These are phyloP conservation scores for Cyclotella kingstonii DNA, from an alignment of 108 stramenopile genomes.

Conservation along the genomic window DNA sequence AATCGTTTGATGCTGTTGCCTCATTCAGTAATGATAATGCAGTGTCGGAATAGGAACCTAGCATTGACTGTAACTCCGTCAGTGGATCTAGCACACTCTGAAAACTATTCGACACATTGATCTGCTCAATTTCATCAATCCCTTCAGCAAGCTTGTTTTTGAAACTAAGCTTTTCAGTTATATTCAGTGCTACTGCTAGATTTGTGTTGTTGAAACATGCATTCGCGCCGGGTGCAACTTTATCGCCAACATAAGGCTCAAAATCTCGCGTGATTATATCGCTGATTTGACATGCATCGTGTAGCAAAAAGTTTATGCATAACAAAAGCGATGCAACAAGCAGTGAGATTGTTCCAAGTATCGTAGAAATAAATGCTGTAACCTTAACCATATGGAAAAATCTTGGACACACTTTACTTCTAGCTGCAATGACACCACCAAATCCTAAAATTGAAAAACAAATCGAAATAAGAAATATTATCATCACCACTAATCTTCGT, in stretches of 20 bases:
- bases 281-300: conserved; percentile 38
- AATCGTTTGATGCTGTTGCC: conserved; percentile 24
- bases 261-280: conserved; percentile 32
- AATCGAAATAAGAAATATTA: conserved; percentile 22
- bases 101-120: conserved; percentile 39
- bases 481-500: conserved; percentile 29
- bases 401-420: conserved; percentile 10
- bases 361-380: conserved; percentile 36
- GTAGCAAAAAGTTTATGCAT: conserved; percentile 19
- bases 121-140: conserved; percentile 19
- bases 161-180: conserved; percentile 48
- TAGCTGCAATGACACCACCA: conserved; percentile 28
- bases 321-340: conserved; percentile 33
- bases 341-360: conserved; percentile 26
- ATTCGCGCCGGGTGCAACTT: conserved; percentile 36
- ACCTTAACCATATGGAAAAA: conserved; percentile 27
- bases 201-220: conserved; percentile 45
- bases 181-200: conserved; percentile 36
- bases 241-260: conserved; percentile 51
- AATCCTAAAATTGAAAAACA: conserved; percentile 24
- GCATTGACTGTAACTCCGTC: conserved; percentile 21
- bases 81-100: conserved; percentile 31
- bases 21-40: conserved; percentile 28
- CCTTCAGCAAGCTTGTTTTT: conserved; percentile 46
- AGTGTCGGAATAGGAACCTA: conserved; percentile 24